These are phyloP conservation scores for Heterobasidion annosum DNA, from an alignment of 1,284 basidiomycete species.

Conservation along the genomic window DNA sequence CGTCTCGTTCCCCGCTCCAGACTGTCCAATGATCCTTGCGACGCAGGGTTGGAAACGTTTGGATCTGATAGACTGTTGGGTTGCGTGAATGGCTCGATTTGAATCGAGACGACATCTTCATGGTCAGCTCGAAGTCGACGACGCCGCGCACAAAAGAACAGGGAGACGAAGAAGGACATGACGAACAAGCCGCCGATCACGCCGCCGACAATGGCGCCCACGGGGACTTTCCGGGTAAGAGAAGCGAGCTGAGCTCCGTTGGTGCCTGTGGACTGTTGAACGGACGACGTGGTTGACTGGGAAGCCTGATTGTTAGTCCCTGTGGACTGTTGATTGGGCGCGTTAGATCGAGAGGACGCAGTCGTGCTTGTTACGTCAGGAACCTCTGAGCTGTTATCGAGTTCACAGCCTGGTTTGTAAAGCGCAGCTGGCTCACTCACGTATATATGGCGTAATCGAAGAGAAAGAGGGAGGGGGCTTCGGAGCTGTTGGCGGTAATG, in stretches of 20 bases:
- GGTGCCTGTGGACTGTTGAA: no score
- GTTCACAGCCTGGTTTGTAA: background rate
- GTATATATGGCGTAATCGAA: background rate
- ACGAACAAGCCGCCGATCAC: background rate
- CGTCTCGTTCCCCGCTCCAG: background rate
- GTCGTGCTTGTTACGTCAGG: background rate
- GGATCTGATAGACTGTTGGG: background rate
- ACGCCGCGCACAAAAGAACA: background rate
- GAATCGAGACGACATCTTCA: background rate
- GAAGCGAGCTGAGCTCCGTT: no score
- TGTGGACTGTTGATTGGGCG: no score
- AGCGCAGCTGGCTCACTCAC: background rate
- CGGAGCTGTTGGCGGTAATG: background rate
- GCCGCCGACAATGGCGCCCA: background rate
- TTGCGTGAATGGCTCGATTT: background rate
- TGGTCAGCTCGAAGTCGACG: background rate
- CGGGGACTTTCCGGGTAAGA: no score
- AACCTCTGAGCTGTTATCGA: no score
- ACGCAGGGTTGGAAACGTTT: background rate
- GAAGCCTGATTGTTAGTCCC: background rate
- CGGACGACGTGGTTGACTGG: background rate
- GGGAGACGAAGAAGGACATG: background rate
- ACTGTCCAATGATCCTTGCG: background rate
- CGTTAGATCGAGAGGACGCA: background rate
- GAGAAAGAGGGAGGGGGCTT: background rate